Evolutionary conservation across 202 grass and related monocot genomes (phyloP), one percentile per base, ranked within the genome.

Genomic region (Alloteropsis angusta): DNA sequence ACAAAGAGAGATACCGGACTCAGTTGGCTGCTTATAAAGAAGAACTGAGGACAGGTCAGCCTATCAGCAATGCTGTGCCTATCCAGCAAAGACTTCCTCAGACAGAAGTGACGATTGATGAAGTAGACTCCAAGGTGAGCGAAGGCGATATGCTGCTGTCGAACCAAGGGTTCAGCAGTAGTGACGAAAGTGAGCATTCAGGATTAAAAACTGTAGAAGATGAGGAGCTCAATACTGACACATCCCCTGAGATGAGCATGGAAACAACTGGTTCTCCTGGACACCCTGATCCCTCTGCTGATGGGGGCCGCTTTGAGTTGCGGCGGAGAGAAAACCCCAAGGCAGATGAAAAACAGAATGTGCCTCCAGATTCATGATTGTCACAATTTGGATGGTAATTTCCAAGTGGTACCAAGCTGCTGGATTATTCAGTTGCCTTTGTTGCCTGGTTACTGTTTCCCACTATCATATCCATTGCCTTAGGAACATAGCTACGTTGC

Each of bases 1-100:
- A 97, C 62, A 97, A 94, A 82, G 76, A 90, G 77, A 85, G 94
- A 59, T 93, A 97, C 60, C 76, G 60, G 80, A 90, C 56, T 54
- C 88, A 93, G 71, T 71, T 97, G 55, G 84, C 82, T 73, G 66
- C 82, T 74, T 93, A 92, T 58, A 97, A 70, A 77, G 86, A 90
- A 80, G 92, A 87, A 83, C 18, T 45, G 22, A 85, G 39, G 85
- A 84, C 62, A 77, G 89, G 82, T 16, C 76, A 86, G 49, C 84
- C 74, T 69, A 84, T 92, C 45, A 86, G 82, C 28, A 81, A 86
- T 52, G 76, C 80, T 60, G 65, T 82, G 74, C 89, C 87, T 64
- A 87, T 90, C 50, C 83, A 92, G 73, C 91, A 92, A 82, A 85
- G 83, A 84, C 85, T 79, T 17, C 88, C 91, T 26, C 67, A 59